Evolutionary conservation across 345 rosid species (phyloP).

Genomic region (Garcia nutans): DNA sequence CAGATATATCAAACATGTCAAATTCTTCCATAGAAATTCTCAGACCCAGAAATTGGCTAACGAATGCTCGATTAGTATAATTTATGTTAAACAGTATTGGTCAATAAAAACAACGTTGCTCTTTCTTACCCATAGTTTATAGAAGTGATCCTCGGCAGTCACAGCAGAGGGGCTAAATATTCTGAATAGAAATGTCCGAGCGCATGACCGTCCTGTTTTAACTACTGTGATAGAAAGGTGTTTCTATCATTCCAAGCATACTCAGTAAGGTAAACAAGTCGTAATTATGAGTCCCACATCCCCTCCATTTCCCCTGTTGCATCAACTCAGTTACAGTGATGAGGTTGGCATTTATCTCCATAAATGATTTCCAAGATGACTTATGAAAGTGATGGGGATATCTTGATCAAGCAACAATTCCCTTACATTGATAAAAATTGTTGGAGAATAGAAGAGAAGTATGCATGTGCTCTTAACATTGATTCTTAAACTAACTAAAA

Average conservation of each 20-base stretch:
- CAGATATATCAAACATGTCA: neutral
- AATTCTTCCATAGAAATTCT: no score
- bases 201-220: neutral
- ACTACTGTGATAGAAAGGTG: neutral
- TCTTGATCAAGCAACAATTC: neutral
- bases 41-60: neutral
- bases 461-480: neutral
- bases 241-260: neutral
- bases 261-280: neutral
- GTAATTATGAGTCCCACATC: neutral
- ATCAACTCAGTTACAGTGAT: neutral
- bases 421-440: neutral
- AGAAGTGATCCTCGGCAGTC: neutral
- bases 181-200: neutral
- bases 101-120: neutral
- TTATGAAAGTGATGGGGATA: neutral
- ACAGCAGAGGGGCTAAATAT: neutral
- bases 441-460: neutral
- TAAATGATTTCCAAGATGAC: neutral
- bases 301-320: neutral
- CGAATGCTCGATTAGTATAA: neutral
- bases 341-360: neutral
- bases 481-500: slow-evolving; percentile 4
- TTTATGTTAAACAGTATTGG: neutral
- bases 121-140: neutral